Conservation (phyloP, 2,329 filamentous ascomycete genomes). For the Xylariaceae sp. region DNA sequence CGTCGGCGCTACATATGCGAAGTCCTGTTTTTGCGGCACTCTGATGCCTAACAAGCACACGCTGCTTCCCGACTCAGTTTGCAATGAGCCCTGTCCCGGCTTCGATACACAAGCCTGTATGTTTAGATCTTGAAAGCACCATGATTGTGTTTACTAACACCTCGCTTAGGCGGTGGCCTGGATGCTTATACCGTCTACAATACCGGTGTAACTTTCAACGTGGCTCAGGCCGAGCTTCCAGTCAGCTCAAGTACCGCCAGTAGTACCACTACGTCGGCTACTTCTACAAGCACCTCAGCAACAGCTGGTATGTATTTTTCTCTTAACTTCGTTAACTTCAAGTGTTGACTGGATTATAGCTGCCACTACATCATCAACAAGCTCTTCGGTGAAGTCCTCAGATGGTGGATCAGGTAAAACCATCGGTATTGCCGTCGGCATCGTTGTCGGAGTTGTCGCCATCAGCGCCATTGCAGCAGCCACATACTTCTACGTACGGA, state of each 20-base stretch:
- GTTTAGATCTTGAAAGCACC: slow-evolving; percentile 27
- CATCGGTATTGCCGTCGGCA: slow-evolving; percentile 81
- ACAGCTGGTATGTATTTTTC: slow-evolving; percentile 5
- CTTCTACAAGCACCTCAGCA: slow-evolving; percentile 9
- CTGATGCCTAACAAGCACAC: slow-evolving; percentile 55
- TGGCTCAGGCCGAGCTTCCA: slow-evolving; percentile 32
- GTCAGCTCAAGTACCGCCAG: slow-evolving; percentile 21
- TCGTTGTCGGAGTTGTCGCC: slow-evolving; percentile 75
- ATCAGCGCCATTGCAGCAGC: slow-evolving; percentile 62
- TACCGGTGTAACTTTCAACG: slow-evolving; percentile 41
- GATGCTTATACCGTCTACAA: slow-evolving; percentile 47
- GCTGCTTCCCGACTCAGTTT: slow-evolving; percentile 53
- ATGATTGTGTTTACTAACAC: slow-evolving; percentile 14
- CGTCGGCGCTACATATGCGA: slow-evolving; percentile 58
- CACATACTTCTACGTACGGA: slow-evolving; percentile 67
- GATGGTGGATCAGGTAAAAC: slow-evolving; percentile 45
- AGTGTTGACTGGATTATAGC: slow-evolving; percentile 3
- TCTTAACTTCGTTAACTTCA: background rate
- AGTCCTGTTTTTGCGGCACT: slow-evolving; percentile 69
- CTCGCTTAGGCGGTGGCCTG: slow-evolving; percentile 37
- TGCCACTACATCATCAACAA: slow-evolving; percentile 15
- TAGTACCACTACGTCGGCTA: background rate
- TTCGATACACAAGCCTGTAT: slow-evolving; percentile 60
- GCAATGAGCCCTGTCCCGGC: slow-evolving; percentile 61
- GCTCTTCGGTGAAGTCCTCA: slow-evolving; percentile 22